These are phyloP conservation scores for Russula abietina DNA, from an alignment of 768 basidiomycete species.

Conservation along the genomic window DNA sequence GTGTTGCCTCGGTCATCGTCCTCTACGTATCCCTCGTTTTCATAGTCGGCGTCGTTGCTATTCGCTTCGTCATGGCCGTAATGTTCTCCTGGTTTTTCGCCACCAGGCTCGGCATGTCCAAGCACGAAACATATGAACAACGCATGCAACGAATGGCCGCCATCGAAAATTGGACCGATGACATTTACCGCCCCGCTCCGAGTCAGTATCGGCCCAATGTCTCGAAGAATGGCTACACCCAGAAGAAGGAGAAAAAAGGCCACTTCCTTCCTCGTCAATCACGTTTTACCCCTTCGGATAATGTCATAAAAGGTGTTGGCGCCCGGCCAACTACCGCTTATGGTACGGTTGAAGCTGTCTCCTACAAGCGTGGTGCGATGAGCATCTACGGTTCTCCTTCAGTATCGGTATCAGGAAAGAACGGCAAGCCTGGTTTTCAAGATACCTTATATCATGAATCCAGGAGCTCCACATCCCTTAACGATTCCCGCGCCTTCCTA, in stretches of 20 bases:
- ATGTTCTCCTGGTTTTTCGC: constrained; percentile 98
- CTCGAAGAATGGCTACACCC: constrained; percentile 53
- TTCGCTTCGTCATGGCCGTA: constrained; percentile 95
- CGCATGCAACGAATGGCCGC: constrained; percentile 83
- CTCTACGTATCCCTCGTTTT: constrained; percentile 93
- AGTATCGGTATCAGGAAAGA: constrained; percentile 34
- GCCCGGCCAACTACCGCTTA: constrained; percentile 59
- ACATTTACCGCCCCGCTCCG: constrained; percentile 93
- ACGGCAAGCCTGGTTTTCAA: constrained; percentile 58
- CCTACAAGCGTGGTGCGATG: constrained; percentile 52
- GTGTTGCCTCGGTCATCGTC: constrained; percentile 91
- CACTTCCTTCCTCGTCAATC: constrained; percentile 64
- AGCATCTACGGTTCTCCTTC: constrained; percentile 29
- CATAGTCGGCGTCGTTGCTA: constrained; percentile 93
- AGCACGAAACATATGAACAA: constrained; percentile 86
- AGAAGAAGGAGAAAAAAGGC: constrained; percentile 47
- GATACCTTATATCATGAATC: constrained; percentile 72
- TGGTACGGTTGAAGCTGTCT: constrained; percentile 55
- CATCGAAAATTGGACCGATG: constrained; percentile 94
- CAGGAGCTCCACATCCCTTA: constrained; percentile 75
- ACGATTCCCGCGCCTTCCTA: constrained; percentile 45
- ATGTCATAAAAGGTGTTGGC: constrained; percentile 44
- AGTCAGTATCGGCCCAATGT: constrained; percentile 88
- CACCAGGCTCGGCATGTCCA: constrained; percentile 92
- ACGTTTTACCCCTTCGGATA: constrained; percentile 70